These are phyloP conservation scores for Chlamydomonas schloesseri DNA, from an alignment of 139 green algal genomes.

Conservation along the genomic window DNA sequence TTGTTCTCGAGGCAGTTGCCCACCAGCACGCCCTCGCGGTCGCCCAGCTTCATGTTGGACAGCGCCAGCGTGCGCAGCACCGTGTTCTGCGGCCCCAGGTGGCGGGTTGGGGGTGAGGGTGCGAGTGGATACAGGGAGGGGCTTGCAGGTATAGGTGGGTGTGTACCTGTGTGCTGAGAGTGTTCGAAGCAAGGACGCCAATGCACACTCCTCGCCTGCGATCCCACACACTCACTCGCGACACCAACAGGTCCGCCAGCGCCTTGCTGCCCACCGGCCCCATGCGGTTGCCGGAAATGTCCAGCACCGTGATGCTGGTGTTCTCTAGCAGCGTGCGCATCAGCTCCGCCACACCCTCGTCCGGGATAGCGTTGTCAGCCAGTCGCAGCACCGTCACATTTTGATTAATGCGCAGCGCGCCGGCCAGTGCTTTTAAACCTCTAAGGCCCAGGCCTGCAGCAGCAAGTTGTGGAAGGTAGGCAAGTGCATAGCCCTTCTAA, in stretches of 20 bases:
- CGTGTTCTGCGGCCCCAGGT: constrained; percentile 10
- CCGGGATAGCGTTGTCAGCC: constrained; percentile 62
- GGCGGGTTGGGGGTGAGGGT: no score
- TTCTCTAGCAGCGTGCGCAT: constrained; percentile 43
- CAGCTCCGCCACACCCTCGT: constrained; percentile 52
- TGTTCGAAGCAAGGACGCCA: no score
- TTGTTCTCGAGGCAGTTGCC: constrained; percentile 60
- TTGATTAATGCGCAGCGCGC: constrained; percentile 56
- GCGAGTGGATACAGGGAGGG: no score
- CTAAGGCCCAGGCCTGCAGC: constrained; percentile 60
- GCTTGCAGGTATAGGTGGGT: no score
- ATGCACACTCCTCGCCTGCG: background rate
- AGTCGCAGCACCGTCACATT: constrained; percentile 55
- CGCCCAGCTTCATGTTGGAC: constrained; percentile 57
- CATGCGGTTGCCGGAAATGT: constrained; percentile 62
- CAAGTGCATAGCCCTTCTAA: no score
- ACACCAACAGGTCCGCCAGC: constrained; percentile 53
- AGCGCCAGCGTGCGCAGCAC: constrained; percentile 47
- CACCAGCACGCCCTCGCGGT: constrained; percentile 52
- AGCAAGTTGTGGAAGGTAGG: no score
- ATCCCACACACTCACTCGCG: background rate
- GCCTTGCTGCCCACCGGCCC: constrained; percentile 30
- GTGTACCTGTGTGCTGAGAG: no score
- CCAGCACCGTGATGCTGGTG: constrained; percentile 53
- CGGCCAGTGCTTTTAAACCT: constrained; percentile 46